A percentile compares a stretch with the other conserved stretches of the same genome.
Evolutionary conservation across 495 filamentous ascomycete species (phyloP).

Genomic region (Choiromyces venosus): DNA sequence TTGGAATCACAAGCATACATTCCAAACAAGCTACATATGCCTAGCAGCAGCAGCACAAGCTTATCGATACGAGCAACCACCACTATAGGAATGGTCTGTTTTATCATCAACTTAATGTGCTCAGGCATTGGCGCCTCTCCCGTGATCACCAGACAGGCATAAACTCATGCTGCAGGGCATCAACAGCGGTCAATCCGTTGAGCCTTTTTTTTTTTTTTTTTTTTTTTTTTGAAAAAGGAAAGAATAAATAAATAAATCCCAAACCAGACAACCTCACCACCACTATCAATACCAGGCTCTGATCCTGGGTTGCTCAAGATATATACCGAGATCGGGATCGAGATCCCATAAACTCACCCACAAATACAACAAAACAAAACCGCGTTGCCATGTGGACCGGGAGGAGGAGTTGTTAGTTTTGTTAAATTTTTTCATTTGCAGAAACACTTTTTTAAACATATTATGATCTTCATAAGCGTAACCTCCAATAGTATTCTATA

Average conservation of each 20-base stretch:
- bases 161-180: background rate
- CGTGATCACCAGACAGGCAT: constrained; percentile 1
- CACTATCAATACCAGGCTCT: background rate
- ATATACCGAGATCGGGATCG: constrained; percentile 2
- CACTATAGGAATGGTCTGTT: background rate
- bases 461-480: background rate
- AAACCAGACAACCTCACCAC: background rate
- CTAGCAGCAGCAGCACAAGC: background rate
- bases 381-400: background rate
- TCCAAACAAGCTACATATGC: background rate
- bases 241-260: background rate
- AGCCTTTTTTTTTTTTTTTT: no score
- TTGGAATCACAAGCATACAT: background rate
- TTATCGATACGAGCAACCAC: background rate
- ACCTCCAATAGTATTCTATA: no score
- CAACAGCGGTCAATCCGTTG: background rate
- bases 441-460: background rate
- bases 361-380: background rate
- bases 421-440: background rate
- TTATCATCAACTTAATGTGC: background rate
- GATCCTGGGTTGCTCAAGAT: constrained; percentile 2
- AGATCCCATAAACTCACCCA: background rate
- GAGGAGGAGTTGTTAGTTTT: background rate
- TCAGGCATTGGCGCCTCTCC: constrained; percentile 2
- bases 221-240: background rate